phyloP scores from a whole-genome alignment of 31 red algal species.

The Endocladia muricata region DNA sequence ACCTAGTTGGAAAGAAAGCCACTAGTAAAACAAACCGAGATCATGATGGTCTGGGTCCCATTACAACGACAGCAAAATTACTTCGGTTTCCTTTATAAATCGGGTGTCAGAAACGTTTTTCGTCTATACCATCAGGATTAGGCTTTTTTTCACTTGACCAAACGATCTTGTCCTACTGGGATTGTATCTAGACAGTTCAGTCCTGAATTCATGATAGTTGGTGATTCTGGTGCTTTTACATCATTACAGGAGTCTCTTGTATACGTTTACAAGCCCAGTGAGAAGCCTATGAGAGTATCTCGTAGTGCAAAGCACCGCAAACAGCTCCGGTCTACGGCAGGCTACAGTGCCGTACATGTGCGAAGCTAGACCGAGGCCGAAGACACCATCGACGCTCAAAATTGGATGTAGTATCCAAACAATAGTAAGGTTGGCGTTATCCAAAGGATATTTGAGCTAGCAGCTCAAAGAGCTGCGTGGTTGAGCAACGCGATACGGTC shows the following conservation, averaged over 20 bases:
- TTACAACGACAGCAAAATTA: neutral
- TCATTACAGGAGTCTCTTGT: neutral
- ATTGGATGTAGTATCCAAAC: too few relatives aligned
- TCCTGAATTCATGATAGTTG: neutral
- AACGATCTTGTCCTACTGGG: neutral
- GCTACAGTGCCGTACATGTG: too few relatives aligned
- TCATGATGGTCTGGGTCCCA: neutral
- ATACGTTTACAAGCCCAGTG: neutral
- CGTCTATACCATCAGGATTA: neutral
- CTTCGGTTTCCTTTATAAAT: neutral
- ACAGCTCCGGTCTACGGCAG: too few relatives aligned
- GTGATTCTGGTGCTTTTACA: neutral
- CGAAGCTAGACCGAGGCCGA: too few relatives aligned
- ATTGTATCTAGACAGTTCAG: neutral
- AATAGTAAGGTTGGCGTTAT: too few relatives aligned
- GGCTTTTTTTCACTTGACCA: conserved; percentile 1
- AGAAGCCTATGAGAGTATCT: neutral
- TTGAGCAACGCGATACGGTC: too few relatives aligned
- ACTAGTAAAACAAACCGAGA: neutral
- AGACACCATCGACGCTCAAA: too few relatives aligned
- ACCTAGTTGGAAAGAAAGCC: neutral
- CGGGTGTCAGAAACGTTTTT: neutral
- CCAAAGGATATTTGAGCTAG: too few relatives aligned
- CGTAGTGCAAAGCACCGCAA: too few relatives aligned
- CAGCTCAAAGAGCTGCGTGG: too few relatives aligned